Evolutionary conservation across 257 asterid genomes (phyloP).

Genomic region (Solanum etuberosum): DNA sequence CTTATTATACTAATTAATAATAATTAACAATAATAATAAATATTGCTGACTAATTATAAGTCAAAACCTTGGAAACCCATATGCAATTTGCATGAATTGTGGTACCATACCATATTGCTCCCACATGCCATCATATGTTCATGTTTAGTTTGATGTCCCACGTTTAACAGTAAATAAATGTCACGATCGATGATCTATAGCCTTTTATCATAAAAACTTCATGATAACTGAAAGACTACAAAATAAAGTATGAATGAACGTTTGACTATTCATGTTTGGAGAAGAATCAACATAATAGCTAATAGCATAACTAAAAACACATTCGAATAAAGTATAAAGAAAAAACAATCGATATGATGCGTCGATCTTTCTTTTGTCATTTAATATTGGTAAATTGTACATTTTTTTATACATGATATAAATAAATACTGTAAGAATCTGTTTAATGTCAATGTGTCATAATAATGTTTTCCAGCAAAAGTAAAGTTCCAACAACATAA

Average conservation of each 20-base stretch:
- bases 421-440: neutral
- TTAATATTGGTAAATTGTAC: neutral
- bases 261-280: neutral
- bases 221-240: neutral
- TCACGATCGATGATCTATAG: neutral
- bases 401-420: neutral
- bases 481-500: neutral
- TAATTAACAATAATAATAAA: neutral
- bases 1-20: neutral
- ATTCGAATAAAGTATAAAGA: neutral
- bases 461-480: neutral
- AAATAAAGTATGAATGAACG: neutral
- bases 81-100: neutral
- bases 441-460: neutral
- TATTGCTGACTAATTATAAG: neutral
- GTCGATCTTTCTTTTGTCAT: neutral
- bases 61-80: neutral
- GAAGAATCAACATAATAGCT: neutral
- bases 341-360: neutral
- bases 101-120: neutral
- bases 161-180: neutral
- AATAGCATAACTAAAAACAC: neutral
- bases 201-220: neutral
- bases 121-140: constrained; percentile 1
- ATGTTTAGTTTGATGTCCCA: neutral